Evolutionary conservation across 441 rosid genomes (phyloP).

Genomic region (Syzygium malaccense): DNA sequence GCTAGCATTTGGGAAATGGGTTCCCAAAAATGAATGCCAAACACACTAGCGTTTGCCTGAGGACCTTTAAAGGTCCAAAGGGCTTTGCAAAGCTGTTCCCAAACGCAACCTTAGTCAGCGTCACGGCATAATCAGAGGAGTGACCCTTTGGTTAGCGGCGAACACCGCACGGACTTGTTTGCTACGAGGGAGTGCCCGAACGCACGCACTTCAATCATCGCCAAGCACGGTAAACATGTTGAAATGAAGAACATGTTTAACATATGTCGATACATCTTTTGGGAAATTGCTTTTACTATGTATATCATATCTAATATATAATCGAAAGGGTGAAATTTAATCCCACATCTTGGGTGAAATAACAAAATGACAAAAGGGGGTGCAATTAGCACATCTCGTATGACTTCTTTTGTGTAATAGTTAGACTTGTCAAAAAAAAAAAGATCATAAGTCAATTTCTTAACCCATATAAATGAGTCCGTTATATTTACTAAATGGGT

Average conservation of each 20-base stretch:
- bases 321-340: background rate
- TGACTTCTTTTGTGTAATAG: background rate
- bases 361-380: background rate
- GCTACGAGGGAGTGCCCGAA: background rate
- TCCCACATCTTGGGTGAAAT: background rate
- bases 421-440: no score
- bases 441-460: no score
- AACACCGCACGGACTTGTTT: background rate
- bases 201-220: background rate
- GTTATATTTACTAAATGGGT: no score
- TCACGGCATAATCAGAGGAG: no score
- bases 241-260: background rate
- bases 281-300: background rate
- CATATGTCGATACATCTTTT: background rate
- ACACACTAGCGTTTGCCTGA: no score
- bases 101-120: no score
- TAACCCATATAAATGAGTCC: no score
- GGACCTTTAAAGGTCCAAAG: no score
- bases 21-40: no score
- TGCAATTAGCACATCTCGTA: background rate
- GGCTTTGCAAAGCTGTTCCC: no score
- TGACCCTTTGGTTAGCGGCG: no score
- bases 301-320: fast-evolving
- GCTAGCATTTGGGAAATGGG: no score
- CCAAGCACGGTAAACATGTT: fast-evolving